Conservation (phyloP, 2,329 filamentous ascomycete species). For the Ramularia collo-cygni region DNA sequence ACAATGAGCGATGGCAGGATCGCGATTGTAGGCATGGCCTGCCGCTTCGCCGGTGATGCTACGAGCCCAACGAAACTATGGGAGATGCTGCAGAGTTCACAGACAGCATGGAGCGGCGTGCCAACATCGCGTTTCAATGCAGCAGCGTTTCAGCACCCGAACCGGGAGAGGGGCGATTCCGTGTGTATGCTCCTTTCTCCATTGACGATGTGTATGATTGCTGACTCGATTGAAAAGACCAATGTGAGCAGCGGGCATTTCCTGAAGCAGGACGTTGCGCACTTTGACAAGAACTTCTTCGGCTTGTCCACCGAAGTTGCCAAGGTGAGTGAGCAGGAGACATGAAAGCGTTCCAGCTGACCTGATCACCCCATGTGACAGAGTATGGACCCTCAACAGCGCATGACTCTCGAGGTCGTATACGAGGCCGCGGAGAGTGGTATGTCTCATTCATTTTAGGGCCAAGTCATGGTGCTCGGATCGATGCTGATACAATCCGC, state of each 20-base stretch:
- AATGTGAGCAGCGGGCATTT: constrained; percentile 8
- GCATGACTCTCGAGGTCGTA: constrained; percentile 13
- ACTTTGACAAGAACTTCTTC: constrained; percentile 19
- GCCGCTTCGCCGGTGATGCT: constrained; percentile 25
- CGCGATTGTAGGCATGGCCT: constrained; percentile 40
- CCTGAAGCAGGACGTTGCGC: constrained; percentile 12
- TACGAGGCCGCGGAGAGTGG: constrained; percentile 4
- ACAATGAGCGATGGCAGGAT: constrained; percentile 21
- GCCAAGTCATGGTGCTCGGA: no score
- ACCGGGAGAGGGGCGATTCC: no score
- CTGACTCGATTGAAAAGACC: no score
- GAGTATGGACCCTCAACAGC: constrained; percentile 19
- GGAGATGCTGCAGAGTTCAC: constrained; percentile 4
- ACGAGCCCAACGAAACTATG: constrained; percentile 7
- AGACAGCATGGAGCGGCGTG: constrained; percentile 2
- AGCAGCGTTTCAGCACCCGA: constrained; percentile 9
- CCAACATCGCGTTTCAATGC: constrained; percentile 17
- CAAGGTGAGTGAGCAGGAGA: constrained; percentile 5
- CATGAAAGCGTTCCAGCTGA: no score
- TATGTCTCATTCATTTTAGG: not conserved
- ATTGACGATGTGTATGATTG: no score
- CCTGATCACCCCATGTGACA: not conserved
- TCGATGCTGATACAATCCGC: no score
- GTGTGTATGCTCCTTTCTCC: no score
- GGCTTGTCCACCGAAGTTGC: constrained; percentile 14